Evolutionary conservation across 1,284 basidiomycete genomes (phyloP), one percentile per base, ranked within the genome.

Genomic region (Fomitiporia mediterranea): DNA sequence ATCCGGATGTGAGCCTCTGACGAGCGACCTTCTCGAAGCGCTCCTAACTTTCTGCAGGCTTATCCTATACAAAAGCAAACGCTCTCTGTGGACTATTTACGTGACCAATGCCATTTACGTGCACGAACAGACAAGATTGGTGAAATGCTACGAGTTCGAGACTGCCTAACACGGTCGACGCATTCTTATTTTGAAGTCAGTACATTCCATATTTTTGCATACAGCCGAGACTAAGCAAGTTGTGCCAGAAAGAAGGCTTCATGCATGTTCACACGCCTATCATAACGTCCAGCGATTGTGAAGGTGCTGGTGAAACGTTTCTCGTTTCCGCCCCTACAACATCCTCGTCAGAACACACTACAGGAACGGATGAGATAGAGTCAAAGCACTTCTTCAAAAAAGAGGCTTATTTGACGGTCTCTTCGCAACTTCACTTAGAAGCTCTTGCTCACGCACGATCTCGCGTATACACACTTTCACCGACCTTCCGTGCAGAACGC

Each of bases 271-370:
- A 96, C 63, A 89, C 94, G 0, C 96, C 97, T 0, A 78, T 98
- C 42, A 73, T 98, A 37, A 98, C 96, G 0, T 82, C 84, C 6
- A 93, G 85, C 61, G 97, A 99, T 70, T 96, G 94, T 62, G 96
- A 99, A 75, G 97, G 96, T n/a, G 95, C 91, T 2, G 96, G 97
- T 17, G 94, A 98, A 71, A 84, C 91, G 1, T 99, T 99, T 69
- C 80, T 81, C 11, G 75, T 98, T 35, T 72, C 75, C 7, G 65
- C 53, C 64, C 52, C 57, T 23, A 37, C 34, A 13, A 39, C 21
- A 21, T 74, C 64, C 42, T 67, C 58, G 17, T 27, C 13, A 32
- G 40, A 32, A 30, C 30, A 19, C 38, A 17, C 9, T 3, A 5
- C n/a, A n/a, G 25, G 9, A 23, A 35, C 35, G 15, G 64, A 65